phyloP scores from a whole-genome alignment of 1,139 yeast species.

The Kodamaea fungicola region DNA sequence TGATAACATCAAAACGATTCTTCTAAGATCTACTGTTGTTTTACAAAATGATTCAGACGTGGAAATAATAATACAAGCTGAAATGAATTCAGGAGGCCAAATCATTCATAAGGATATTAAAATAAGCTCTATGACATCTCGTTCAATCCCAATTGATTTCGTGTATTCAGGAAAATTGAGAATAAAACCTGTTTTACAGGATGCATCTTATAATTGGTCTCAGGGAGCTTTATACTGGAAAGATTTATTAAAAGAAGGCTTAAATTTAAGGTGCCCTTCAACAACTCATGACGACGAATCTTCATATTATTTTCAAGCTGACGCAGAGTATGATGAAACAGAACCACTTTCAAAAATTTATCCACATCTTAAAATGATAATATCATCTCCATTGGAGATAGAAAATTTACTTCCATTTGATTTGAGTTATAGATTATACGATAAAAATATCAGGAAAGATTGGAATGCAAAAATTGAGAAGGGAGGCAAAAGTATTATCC shows the following conservation, averaged over 20 bases:
- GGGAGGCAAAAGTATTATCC: constrained; percentile 70
- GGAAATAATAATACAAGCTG: constrained; percentile 44
- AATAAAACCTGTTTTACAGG: constrained; percentile 54
- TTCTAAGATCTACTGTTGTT: constrained; percentile 69
- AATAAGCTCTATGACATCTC: constrained; percentile 52
- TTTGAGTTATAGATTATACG: constrained; percentile 70
- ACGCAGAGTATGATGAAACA: constrained; percentile 56
- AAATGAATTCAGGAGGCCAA: constrained; percentile 12
- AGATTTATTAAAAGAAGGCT: constrained; percentile 48
- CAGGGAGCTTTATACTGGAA: constrained; percentile 62
- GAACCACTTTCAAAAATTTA: constrained; percentile 74
- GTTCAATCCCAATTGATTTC: constrained; percentile 69
- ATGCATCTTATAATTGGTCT: constrained; percentile 66
- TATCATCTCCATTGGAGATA: constrained; percentile 85
- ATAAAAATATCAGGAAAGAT: constrained; percentile 67
- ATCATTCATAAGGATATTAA: constrained; percentile 16
- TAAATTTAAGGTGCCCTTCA: constrained; percentile 59
- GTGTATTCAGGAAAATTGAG: constrained; percentile 59
- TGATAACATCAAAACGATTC: constrained; percentile 75
- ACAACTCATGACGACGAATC: constrained; percentile 33
- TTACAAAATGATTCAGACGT: constrained; percentile 71
- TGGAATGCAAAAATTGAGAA: constrained; percentile 61
- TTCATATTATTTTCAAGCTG: constrained; percentile 68
- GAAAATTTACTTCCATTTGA: constrained; percentile 86
- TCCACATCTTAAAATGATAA: constrained; percentile 76